Percentiles rank a stretch among this genome's conserved stretches.
phyloP scores from a whole-genome alignment of 2,329 filamentous ascomycete genomes.

The Diaporthe humulicola region DNA sequence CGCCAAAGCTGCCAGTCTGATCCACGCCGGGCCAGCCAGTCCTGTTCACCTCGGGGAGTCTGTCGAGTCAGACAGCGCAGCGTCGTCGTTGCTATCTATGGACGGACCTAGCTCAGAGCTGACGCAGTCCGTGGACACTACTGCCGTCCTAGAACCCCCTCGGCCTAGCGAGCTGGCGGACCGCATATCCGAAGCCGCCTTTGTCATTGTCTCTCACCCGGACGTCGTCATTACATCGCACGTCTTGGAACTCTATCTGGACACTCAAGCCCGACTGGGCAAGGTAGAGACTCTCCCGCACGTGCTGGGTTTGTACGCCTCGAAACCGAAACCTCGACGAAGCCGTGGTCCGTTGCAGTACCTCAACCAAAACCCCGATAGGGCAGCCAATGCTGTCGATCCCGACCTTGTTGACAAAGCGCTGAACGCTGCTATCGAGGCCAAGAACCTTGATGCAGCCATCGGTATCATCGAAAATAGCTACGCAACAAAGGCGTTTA shows the following conservation, averaged over 20 bases:
- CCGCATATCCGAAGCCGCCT: conserved; percentile 72
- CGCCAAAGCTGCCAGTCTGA: conserved; percentile 56
- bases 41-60: conserved; percentile 56
- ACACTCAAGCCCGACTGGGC: conserved; percentile 79
- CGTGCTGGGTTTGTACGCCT: conserved; percentile 84
- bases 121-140: conserved; percentile 24
- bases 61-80: conserved; percentile 58
- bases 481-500: conserved; percentile 76
- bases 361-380: conserved; percentile 74
- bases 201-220: conserved; percentile 78
- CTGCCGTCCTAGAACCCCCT: conserved; percentile 20
- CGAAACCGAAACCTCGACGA: conserved; percentile 80
- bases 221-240: conserved; percentile 84
- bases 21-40: conserved; percentile 52
- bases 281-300: conserved; percentile 83
- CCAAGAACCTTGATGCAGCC: conserved; percentile 82
- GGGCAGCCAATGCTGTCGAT: conserved; percentile 79
- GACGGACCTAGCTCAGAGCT: conserved; percentile 42
- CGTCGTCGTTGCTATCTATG: conserved; percentile 66
- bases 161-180: conserved; percentile 60
- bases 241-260: conserved; percentile 81
- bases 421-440: conserved; percentile 82
- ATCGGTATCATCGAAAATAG: conserved; percentile 80
- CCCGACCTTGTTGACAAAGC: conserved; percentile 78
- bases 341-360: conserved; percentile 72